Conservation (phyloP, 2,329 filamentous ascomycete genomes). For the Nannizziopsis barbatae region DNA sequence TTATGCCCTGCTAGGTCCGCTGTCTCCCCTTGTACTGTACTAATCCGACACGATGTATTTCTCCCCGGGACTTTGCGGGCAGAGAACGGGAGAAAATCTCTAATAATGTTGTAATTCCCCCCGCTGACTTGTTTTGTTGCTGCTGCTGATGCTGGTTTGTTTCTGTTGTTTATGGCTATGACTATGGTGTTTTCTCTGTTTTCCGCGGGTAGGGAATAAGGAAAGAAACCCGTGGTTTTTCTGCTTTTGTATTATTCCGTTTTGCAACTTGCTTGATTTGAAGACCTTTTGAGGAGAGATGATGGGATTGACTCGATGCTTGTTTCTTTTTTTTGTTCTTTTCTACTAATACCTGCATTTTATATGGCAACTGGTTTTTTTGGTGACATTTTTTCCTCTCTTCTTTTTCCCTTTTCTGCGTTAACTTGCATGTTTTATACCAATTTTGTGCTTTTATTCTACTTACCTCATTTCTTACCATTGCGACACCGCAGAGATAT, state of each 20-base stretch:
- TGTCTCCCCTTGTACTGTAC: neutral
- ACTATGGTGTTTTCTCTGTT: too few species aligned
- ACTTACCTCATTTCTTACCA: neutral
- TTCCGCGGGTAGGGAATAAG: neutral
- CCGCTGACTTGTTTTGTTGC: too few species aligned
- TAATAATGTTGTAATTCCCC: too few species aligned
- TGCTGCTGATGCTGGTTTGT: too few species aligned
- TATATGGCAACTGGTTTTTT: neutral
- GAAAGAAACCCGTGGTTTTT: neutral
- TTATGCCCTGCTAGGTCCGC: neutral
- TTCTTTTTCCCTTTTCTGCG: constrained; percentile 11
- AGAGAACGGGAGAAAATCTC: too few species aligned
- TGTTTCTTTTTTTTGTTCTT: neutral
- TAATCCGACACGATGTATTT: neutral
- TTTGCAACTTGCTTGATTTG: too few species aligned
- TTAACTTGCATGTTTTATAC: neutral
- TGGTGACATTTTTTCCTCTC: constrained; percentile 3
- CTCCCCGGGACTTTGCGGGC: neutral
- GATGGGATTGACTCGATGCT: neutral
- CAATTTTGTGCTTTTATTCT: constrained; percentile 5
- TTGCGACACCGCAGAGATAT: neutral
- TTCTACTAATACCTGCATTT: neutral
- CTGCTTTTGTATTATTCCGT: neutral
- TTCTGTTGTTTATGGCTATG: too few species aligned
- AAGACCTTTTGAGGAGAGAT: neutral